Percentiles rank a stretch among this genome's conserved stretches.
Conservation (phyloP, 164 flowering plant genomes). For the Cinnamomum micranthum region DNA sequence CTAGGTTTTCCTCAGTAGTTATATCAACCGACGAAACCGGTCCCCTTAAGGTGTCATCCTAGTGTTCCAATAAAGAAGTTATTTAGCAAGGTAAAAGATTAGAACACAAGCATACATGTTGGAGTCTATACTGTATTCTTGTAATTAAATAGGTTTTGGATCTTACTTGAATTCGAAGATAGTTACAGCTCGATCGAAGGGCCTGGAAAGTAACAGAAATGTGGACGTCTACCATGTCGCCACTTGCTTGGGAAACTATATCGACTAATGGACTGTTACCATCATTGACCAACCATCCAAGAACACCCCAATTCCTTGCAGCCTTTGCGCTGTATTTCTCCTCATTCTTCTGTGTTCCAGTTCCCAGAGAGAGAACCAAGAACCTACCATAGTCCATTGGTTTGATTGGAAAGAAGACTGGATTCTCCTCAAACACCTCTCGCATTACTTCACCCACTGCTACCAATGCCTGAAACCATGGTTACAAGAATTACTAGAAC, state of each 20-base stretch:
- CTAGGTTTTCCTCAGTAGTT: slow-evolving; percentile 18
- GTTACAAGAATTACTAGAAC: background rate
- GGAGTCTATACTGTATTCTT: too few species aligned
- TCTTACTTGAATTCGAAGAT: slow-evolving; percentile 10
- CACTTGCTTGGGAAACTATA: slow-evolving; percentile 3
- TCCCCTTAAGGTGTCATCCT: slow-evolving; percentile 27
- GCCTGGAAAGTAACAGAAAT: slow-evolving; percentile 3
- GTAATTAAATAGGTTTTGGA: background rate
- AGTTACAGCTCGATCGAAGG: slow-evolving; percentile 1
- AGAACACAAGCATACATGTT: background rate
- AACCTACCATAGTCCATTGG: slow-evolving; percentile 8
- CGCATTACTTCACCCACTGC: slow-evolving; percentile 10
- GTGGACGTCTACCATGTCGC: slow-evolving; percentile 11
- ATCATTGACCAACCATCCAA: slow-evolving; percentile 5
- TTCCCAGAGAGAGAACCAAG: slow-evolving; percentile 12
- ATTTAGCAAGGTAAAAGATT: background rate
- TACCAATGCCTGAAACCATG: slow-evolving; percentile 5
- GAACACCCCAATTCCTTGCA: slow-evolving; percentile 2
- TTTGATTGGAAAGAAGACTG: background rate
- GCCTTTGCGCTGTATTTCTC: slow-evolving; percentile 1
- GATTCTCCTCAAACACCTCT: background rate
- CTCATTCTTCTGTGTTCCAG: slow-evolving; percentile 6
- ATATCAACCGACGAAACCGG: slow-evolving; percentile 32
- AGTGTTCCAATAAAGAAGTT: background rate
- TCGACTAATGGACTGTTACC: background rate